Conservation (phyloP, 148 eudicot genomes). For the Hydrangea macrophylla region DNA sequence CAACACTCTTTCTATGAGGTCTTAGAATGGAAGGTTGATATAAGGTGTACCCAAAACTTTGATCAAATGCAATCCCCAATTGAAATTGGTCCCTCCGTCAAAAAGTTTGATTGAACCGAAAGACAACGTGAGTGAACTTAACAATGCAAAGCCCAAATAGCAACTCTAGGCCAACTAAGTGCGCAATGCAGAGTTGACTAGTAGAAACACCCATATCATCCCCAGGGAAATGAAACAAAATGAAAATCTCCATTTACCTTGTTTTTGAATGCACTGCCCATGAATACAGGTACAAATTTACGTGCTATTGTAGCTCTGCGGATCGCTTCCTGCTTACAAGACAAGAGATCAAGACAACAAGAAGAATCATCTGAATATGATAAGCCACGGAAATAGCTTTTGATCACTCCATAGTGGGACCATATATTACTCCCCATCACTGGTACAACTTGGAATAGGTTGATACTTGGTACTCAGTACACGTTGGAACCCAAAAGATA, state of each 20-base stretch:
- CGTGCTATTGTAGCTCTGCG: slow-evolving; percentile 84
- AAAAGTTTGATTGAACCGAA: background rate
- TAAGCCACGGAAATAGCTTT: background rate
- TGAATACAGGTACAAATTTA: slow-evolving; percentile 90
- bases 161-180: background rate
- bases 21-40: background rate
- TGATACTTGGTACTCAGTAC: background rate
- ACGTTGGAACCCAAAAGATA: background rate
- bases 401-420: background rate
- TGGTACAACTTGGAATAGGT: background rate
- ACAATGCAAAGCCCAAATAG: background rate
- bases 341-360: background rate
- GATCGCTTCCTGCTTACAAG: slow-evolving; percentile 68
- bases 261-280: slow-evolving; percentile 99
- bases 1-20: background rate
- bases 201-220: background rate
- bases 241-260: slow-evolving; percentile 51
- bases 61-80: background rate
- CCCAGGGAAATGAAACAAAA: background rate
- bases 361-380: background rate
- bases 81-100: background rate
- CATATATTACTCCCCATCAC: no score
- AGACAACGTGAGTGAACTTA: background rate
- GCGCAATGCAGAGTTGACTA: background rate
- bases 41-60: background rate